Conservation (phyloP, 345 rosid species). For the Raphanus raphanistrum region DNA sequence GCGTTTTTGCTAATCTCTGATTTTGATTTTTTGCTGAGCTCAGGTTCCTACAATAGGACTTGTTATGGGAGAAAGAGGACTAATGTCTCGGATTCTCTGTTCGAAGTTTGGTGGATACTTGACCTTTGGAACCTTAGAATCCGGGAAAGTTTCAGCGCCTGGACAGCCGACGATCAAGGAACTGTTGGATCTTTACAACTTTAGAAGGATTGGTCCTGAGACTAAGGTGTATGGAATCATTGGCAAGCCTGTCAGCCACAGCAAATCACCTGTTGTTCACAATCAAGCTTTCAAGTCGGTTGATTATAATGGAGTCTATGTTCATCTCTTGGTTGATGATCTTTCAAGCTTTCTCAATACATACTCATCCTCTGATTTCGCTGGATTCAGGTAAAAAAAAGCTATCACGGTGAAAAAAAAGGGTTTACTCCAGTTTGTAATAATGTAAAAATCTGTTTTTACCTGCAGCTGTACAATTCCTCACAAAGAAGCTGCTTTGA, state of each 20-base stretch:
- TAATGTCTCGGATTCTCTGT: constrained; percentile 86
- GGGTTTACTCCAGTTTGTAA: background rate
- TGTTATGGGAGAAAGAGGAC: constrained; percentile 92
- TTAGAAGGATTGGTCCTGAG: constrained; percentile 79
- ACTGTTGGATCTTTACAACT: constrained; percentile 73
- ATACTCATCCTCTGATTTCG: constrained; percentile 82
- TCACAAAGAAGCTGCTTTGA: constrained; percentile 82
- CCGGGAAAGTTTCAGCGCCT: constrained; percentile 81
- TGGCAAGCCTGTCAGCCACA: constrained; percentile 93
- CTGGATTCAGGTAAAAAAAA: constrained; percentile 76
- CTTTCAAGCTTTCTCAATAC: constrained; percentile 64
- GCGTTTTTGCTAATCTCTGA: background rate
- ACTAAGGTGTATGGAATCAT: constrained; percentile 85
- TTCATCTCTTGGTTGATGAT: constrained; percentile 82
- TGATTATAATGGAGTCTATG: constrained; percentile 71
- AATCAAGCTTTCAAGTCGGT: constrained; percentile 88
- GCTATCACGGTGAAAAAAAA: background rate
- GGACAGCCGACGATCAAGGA: constrained; percentile 89
- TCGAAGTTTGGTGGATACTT: constrained; percentile 90
- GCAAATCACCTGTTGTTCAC: constrained; percentile 86
- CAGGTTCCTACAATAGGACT: constrained; percentile 88
- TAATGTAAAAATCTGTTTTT: constrained; percentile 20
- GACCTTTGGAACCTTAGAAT: constrained; percentile 85
- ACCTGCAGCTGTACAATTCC: constrained; percentile 82
- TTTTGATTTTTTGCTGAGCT: constrained; percentile 5